These are phyloP conservation scores for Mallotus nudiflorus DNA, from an alignment of 345 rosid genomes.

Conservation along the genomic window DNA sequence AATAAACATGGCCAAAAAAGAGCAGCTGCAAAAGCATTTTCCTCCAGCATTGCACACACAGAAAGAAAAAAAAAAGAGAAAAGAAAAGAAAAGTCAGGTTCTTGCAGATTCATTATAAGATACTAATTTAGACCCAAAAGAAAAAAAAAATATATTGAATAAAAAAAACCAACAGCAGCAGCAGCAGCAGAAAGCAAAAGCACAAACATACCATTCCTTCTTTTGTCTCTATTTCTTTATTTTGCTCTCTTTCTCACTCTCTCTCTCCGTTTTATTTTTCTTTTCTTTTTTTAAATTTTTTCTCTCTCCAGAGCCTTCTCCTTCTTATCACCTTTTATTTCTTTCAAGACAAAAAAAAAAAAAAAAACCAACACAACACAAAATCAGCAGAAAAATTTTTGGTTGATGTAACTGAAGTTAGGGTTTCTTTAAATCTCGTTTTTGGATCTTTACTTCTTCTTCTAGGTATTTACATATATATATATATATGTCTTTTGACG, in stretches of 20 bases:
- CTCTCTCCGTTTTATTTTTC: constrained; percentile 12
- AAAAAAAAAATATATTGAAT: constrained; percentile 5
- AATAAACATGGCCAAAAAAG: too few species aligned
- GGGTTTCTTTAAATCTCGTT: too few species aligned
- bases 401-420: neutral
- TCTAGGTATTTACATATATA: neutral
- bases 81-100: constrained; percentile 17
- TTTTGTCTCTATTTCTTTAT: neutral
- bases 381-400: neutral
- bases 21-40: too few species aligned
- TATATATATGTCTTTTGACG: constrained; percentile 2
- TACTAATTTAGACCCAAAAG: constrained; percentile 24
- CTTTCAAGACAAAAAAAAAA: neutral
- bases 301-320: neutral
- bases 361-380: neutral
- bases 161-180: too few species aligned
- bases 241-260: neutral
- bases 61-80: neutral
- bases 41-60: too few species aligned
- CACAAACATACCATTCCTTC: constrained; percentile 8
- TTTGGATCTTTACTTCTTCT: neutral
- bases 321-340: neutral
- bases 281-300: constrained; percentile 18
- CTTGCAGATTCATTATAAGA: constrained; percentile 47
- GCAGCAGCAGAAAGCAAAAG: constrained; percentile 16